These are phyloP conservation scores for Mrakia hoshinonis DNA, from an alignment of 768 basidiomycete species.

Conservation along the genomic window DNA sequence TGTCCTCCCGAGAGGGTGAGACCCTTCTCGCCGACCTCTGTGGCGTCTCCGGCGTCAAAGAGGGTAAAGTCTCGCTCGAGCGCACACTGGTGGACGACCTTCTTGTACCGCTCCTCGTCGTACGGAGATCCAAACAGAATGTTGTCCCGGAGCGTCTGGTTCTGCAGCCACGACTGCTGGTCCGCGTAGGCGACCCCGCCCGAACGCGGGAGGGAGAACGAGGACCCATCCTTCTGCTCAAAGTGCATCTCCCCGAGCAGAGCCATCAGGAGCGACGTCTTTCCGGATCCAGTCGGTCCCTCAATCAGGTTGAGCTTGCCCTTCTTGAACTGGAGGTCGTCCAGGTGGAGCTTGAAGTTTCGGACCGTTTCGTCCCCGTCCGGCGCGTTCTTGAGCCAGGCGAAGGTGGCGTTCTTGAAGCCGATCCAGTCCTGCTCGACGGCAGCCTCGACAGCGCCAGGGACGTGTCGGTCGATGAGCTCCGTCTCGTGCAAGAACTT, in stretches of 20 bases:
- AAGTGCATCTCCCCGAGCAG: slow-evolving; percentile 44
- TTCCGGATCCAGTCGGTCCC: slow-evolving; percentile 41
- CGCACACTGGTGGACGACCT: slow-evolving; percentile 25
- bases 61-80: slow-evolving; percentile 25
- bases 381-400: slow-evolving; percentile 30
- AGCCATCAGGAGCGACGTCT: slow-evolving; percentile 39
- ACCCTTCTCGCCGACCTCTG: slow-evolving; percentile 24
- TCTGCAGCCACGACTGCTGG: slow-evolving; percentile 67
- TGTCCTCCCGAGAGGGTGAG: slow-evolving; percentile 46
- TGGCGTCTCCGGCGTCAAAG: slow-evolving; percentile 29
- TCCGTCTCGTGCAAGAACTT: slow-evolving; percentile 45
- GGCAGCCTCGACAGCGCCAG: slow-evolving; percentile 5
- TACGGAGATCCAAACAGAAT: slow-evolving; percentile 26
- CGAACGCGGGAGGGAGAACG: slow-evolving; percentile 60
- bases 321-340: slow-evolving; percentile 40
- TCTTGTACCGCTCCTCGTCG: slow-evolving; percentile 25
- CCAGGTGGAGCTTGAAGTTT: slow-evolving; percentile 40
- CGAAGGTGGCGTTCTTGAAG: slow-evolving; percentile 39
- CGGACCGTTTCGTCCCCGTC: slow-evolving; percentile 12
- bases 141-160: slow-evolving; percentile 48
- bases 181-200: slow-evolving; percentile 69
- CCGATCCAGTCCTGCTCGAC: slow-evolving; percentile 34
- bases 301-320: slow-evolving; percentile 42
- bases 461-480: slow-evolving; percentile 35
- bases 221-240: slow-evolving; percentile 46